Percentiles rank a stretch among this genome's conserved stretches.
Conservation (phyloP, 2,329 filamentous ascomycete species). For the Fusarium cyanostomum region DNA sequence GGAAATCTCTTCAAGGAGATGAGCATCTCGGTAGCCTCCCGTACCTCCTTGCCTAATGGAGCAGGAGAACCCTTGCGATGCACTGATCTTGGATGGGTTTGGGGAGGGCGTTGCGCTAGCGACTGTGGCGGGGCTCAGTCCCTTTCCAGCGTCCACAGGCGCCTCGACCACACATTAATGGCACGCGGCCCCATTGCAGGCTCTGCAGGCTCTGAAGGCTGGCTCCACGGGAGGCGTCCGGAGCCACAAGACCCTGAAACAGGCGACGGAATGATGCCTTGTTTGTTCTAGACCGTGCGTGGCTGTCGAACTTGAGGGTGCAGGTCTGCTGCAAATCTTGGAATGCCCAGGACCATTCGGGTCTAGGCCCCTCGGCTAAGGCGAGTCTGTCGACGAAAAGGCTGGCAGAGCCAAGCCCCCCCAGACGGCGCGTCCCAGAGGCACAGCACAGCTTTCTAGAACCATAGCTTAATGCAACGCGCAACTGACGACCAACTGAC, state of each 20-base stretch:
- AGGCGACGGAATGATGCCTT: not conserved
- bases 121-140: no score
- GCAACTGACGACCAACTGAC: no score
- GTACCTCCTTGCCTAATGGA: conserved; percentile 12
- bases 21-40: conserved; percentile 10
- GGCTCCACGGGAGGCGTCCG: not conserved
- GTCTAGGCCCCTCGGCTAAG: not conserved
- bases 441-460: no score
- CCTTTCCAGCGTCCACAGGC: not conserved
- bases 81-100: not conserved
- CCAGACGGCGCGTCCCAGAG: not conserved
- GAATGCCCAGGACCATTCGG: not conserved
- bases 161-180: conserved; percentile 19
- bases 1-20: conserved; percentile 21
- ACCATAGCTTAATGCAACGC: no score
- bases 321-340: conserved; percentile 1
- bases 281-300: conserved; percentile 1
- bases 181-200: not conserved
- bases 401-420: not conserved
- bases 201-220: not conserved
- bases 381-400: not conserved
- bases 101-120: conserved; percentile 11
- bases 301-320: not conserved
- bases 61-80: conserved; percentile 7
- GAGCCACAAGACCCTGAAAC: conserved; percentile 20